Evolutionary conservation across 805 yeast species (phyloP).

Genomic region (Myxozyma udenii): DNA sequence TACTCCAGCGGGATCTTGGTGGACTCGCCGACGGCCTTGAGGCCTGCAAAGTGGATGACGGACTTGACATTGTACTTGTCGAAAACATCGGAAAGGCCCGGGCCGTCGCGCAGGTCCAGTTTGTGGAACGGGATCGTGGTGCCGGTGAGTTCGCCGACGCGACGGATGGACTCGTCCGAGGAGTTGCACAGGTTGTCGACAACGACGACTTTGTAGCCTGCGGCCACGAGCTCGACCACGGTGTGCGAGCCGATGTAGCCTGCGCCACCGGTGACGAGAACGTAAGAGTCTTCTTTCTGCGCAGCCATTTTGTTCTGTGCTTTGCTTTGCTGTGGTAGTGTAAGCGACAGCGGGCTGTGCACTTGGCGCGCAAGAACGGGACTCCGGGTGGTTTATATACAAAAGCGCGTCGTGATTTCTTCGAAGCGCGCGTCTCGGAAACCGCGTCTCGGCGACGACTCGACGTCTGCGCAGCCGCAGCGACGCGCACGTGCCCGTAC

Average conservation of each 20-base stretch:
- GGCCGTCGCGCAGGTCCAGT: conserved; percentile 57
- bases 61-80: conserved; percentile 49
- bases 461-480: too few species aligned
- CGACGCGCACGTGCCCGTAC: too few species aligned
- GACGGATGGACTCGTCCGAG: conserved; percentile 59
- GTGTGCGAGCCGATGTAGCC: conserved; percentile 87
- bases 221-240: conserved; percentile 57
- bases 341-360: background rate
- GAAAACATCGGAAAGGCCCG: conserved; percentile 49
- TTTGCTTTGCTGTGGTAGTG: background rate
- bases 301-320: background rate
- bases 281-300: conserved; percentile 36
- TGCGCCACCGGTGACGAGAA: conserved; percentile 80
- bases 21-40: conserved; percentile 81
- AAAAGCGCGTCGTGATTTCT: too few species aligned
- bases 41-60: conserved; percentile 77
- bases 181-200: conserved; percentile 70
- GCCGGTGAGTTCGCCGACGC: conserved; percentile 56
- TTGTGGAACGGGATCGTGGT: conserved; percentile 50
- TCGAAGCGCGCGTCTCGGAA: too few species aligned
- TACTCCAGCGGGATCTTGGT: conserved; percentile 63
- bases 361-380: too few species aligned
- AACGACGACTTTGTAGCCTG: conserved; percentile 67
- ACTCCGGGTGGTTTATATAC: too few species aligned
- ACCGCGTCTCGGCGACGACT: too few species aligned